Percentiles rank a stretch among this genome's conserved stretches.
Evolutionary conservation across 2,329 filamentous ascomycete genomes (phyloP).

Genomic region (Hymenoscyphus infarciens): DNA sequence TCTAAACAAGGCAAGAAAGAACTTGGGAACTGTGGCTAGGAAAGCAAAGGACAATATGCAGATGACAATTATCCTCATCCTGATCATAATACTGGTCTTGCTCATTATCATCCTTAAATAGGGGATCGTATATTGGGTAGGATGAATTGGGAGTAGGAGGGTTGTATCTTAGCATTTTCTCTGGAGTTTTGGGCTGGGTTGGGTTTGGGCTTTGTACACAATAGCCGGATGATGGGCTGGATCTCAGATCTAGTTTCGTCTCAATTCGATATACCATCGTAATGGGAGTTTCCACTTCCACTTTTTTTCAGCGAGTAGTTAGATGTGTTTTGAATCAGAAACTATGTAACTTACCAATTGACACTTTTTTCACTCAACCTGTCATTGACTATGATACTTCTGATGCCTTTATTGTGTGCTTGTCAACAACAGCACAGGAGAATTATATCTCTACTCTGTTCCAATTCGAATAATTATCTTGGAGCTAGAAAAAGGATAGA

Average conservation of each 20-base stretch:
- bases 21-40: slow-evolving; percentile 67
- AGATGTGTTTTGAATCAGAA: background rate
- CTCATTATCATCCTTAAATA: slow-evolving; percentile 65
- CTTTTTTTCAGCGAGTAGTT: background rate
- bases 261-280: slow-evolving; percentile 5
- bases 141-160: background rate
- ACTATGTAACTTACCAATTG: background rate
- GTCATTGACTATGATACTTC: too few relatives aligned
- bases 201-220: slow-evolving; percentile 5
- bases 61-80: slow-evolving; percentile 64
- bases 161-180: slow-evolving; percentile 12
- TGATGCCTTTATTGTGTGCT: too few relatives aligned
- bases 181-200: slow-evolving; percentile 16
- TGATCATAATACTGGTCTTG: slow-evolving; percentile 65
- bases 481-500: too few relatives aligned
- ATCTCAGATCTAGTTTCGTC: background rate
- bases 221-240: background rate
- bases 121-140: slow-evolving; percentile 16
- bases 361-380: too few relatives aligned
- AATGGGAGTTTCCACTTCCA: background rate
- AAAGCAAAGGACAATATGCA: slow-evolving; percentile 84
- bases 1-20: slow-evolving; percentile 69
- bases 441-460: too few relatives aligned
- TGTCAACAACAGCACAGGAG: too few relatives aligned
- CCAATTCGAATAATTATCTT: too few relatives aligned